Evolutionary conservation across 1,284 basidiomycete species (phyloP).

Genomic region (Trichosporon ovoides): DNA sequence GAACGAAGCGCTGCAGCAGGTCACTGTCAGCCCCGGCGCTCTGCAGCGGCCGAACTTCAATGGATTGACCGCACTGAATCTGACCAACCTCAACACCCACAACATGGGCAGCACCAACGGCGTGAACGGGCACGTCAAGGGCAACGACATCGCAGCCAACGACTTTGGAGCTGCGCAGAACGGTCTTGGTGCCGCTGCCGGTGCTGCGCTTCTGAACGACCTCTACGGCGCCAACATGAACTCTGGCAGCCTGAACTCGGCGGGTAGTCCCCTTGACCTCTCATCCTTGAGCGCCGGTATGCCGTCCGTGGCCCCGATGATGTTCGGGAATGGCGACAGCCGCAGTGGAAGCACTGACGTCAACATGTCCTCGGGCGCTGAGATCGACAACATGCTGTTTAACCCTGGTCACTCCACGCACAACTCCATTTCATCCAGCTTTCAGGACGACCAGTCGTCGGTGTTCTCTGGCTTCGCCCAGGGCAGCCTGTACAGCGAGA

Average conservation of each 20-base stretch:
- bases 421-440: conserved; percentile 30
- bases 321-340: conserved; percentile 18
- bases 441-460: conserved; percentile 31
- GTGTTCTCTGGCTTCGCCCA: conserved; percentile 30
- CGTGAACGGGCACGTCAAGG: conserved; percentile 1
- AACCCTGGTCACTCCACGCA: conserved; percentile 26
- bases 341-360: conserved; percentile 18
- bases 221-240: conserved; percentile 14
- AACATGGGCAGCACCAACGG: conserved; percentile 13
- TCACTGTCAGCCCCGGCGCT: conserved; percentile 37
- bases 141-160: conserved; percentile 1
- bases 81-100: conserved; percentile 20
- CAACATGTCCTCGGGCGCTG: conserved; percentile 31
- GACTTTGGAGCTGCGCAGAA: neutral
- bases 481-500: conserved; percentile 34
- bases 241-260: neutral
- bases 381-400: conserved; percentile 34
- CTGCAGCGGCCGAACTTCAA: conserved; percentile 37
- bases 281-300: conserved; percentile 10
- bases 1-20: conserved; percentile 17
- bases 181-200: neutral
- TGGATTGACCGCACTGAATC: conserved; percentile 9
- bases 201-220: conserved; percentile 4
- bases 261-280: conserved; percentile 12
- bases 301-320: conserved; percentile 13